A percentile compares a stretch with the other conserved stretches of the same genome.
Conservation (phyloP, 1,284 basidiomycete genomes). For the Dichomitus squalens region DNA sequence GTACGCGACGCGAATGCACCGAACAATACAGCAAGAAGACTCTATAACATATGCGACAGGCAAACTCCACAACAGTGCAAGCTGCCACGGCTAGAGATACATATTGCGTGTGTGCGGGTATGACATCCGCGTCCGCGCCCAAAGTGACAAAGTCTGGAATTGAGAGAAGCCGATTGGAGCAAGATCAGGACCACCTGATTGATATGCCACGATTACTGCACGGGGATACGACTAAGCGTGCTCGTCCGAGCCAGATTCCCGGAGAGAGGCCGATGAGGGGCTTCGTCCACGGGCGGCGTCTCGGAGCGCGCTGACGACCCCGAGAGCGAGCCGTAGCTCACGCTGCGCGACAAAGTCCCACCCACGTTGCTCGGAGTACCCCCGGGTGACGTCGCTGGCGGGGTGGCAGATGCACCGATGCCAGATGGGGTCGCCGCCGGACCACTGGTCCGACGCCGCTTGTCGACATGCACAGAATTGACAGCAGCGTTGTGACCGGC, state of each 20-base stretch:
- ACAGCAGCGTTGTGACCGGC: not conserved
- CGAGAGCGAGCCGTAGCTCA: not conserved
- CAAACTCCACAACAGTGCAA: not conserved
- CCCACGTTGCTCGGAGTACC: not conserved
- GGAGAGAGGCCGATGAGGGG: not conserved
- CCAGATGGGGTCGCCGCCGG: not conserved
- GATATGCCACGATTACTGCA: not conserved
- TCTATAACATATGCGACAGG: not conserved
- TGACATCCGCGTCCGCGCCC: not conserved
- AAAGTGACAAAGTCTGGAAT: too few species aligned
- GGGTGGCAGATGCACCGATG: not conserved
- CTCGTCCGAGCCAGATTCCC: slow-evolving; percentile 14
- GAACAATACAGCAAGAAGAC: not conserved
- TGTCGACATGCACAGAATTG: slow-evolving; percentile 12
- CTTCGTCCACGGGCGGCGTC: slow-evolving; percentile 8
- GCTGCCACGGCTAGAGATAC: not conserved
- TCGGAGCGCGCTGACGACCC: slow-evolving; percentile 1
- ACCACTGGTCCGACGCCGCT: slow-evolving; percentile 11
- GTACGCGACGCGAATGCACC: not conserved
- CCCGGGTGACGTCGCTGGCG: slow-evolving; percentile 1
- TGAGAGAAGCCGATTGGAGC: not conserved
- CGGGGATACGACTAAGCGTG: slow-evolving; percentile 12
- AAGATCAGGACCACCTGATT: not conserved
- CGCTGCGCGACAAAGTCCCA: slow-evolving; percentile 2
- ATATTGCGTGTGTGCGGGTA: not conserved